These are phyloP conservation scores for Claviceps africana DNA, from an alignment of 2,329 filamentous ascomycete species.

Conservation along the genomic window DNA sequence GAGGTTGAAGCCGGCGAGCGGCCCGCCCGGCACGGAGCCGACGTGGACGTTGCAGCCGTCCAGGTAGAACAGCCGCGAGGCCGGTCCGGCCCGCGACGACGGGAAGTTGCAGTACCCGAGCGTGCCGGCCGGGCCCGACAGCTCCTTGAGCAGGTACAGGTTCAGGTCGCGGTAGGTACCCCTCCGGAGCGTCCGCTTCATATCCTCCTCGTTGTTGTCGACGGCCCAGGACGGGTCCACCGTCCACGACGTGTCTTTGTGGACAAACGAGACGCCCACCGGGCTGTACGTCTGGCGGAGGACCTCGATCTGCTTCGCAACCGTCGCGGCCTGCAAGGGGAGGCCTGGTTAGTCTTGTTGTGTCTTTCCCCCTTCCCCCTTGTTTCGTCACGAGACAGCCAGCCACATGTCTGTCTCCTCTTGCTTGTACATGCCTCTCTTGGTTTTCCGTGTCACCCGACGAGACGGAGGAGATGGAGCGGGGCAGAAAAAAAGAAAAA, in stretches of 20 bases:
- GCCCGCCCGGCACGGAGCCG: background rate
- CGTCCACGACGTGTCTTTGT: slow-evolving; percentile 27
- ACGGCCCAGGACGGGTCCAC: slow-evolving; percentile 32
- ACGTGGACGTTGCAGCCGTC: background rate
- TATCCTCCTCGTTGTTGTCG: slow-evolving; percentile 19
- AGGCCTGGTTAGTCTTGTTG: background rate
- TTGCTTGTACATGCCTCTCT: too few species aligned
- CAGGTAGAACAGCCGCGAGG: background rate
- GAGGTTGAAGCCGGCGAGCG: background rate
- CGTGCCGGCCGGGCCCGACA: background rate
- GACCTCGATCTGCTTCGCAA: slow-evolving; percentile 24
- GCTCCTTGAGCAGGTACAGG: slow-evolving; percentile 27
- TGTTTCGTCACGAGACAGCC: too few species aligned
- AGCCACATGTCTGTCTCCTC: too few species aligned
- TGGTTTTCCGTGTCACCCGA: too few species aligned
- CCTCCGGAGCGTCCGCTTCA: slow-evolving; percentile 29
- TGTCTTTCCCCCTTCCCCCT: background rate
- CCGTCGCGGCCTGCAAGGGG: background rate
- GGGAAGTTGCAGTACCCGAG: slow-evolving; percentile 2
- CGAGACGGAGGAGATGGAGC: too few species aligned
- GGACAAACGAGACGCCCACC: slow-evolving; percentile 28
- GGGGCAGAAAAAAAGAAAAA: too few species aligned
- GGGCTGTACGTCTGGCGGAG: slow-evolving; percentile 29
- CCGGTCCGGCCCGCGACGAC: background rate
- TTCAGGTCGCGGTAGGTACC: slow-evolving; percentile 27